Base-by-base conservation (phyloP, 202 grass and related monocot genomes). In the Setaria viridis region DNA sequence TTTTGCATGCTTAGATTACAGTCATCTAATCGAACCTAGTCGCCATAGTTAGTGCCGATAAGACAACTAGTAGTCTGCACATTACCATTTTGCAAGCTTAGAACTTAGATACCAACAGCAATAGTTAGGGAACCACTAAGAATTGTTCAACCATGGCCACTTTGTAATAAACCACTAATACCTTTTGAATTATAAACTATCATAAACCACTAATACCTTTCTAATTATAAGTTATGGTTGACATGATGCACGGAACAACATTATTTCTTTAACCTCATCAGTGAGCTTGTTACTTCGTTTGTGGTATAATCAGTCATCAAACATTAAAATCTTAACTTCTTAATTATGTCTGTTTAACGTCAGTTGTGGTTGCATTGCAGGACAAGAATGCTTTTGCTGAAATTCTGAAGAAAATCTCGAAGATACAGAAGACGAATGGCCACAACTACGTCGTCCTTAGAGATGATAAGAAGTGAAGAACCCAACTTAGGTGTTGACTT, bases 341-440 rank as follows among this genome's bases (percentile, higher is more conserved):
- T 37, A 37, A 37, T 37, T 37, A 79, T 62, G 41, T 85, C 32
- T 10, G 35, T 60, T 81, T 35, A 78, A 87, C 21, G 70, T 72
- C 6, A 51, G 16, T 34, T 69, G 15, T 53, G 71, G 25, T 45
- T 16, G 29, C 80, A 51, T 82, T 87, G 33, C 86, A 98, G 96
- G 96, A 99, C 86, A 99, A 99, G 88, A 86, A 80, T 33, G 93
- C 88, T 57, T 99, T 99, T 75, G 93, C 93, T 48, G 96, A 99
- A 29, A 91, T 95, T 74, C 80, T 99, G 62, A 90, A 89, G 86
- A 95, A 91, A 79, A 99, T 99, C 70, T 99, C 93, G 0, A 99
- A 95, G 85, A 99, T 99, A 88, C 93, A 95, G 87, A 99, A 99
- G 90, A 83, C 87, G 4, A 95, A 95, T 71, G 96, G 96, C 60